Conservation (phyloP, 495 filamentous ascomycete genomes). For the Neurospora pannonica region DNA sequence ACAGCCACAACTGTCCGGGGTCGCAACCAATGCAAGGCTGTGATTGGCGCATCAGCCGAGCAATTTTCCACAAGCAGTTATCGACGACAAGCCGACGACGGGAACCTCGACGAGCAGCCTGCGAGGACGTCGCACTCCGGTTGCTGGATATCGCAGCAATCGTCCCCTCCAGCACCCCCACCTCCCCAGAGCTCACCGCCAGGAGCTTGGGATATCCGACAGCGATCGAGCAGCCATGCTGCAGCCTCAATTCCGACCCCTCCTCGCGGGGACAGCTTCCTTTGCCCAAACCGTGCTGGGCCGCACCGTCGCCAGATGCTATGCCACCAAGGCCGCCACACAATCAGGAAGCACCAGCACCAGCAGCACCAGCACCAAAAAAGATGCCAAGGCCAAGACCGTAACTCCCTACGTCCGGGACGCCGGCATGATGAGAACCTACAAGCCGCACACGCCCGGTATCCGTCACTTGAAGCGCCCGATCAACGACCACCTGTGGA, state of each 20-base stretch:
- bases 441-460: conserved; percentile 92
- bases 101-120: neutral
- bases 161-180: neutral
- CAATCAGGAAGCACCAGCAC: neutral
- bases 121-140: neutral
- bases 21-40: neutral
- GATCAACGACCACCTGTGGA: conserved; percentile 94
- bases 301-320: conserved; percentile 12
- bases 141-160: neutral
- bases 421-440: conserved; percentile 57
- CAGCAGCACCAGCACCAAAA: conserved; percentile 1
- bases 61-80: conserved; percentile 1
- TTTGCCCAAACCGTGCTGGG: conserved; percentile 15
- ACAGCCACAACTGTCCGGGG: neutral
- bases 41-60: neutral
- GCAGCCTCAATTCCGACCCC: conserved; percentile 23
- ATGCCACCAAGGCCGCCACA: conserved; percentile 11
- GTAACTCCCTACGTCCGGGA: conserved; percentile 8
- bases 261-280: conserved; percentile 10
- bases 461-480: conserved; percentile 82
- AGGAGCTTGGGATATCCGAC: neutral
- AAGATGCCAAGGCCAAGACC: conserved; percentile 14
- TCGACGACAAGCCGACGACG: neutral
- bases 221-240: conserved; percentile 16
- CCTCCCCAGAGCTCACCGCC: neutral